Evolutionary conservation across 805 yeast species (phyloP), one percentile per base, ranked within the genome.

Genomic region (Starmerella vitae): DNA sequence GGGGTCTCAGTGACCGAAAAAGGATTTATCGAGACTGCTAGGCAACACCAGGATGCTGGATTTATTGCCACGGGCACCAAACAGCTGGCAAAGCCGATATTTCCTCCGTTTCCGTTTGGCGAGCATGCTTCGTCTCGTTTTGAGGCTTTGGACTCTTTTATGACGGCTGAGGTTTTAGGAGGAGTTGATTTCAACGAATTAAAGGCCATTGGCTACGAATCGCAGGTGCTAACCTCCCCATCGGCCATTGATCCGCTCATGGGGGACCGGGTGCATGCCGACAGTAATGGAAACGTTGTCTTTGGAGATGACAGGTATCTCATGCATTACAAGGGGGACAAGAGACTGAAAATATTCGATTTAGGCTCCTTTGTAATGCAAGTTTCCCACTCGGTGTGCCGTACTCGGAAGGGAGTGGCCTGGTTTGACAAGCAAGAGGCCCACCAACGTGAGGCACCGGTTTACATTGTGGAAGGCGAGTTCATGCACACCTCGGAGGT

Each of bases 321-420:
- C 9, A 17, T 25, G 14, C 15, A 19, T 3, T 5, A 37, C 4
- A 22, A 24, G 4, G 12, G 18, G 7, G 42, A 28, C 9, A 6
- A 13, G n/a, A 21, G 31, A 8, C 22, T 32, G 3, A 32, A 28
- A 10, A 37, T 30, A 15, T 14, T 41, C 7, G 42, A 45, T 20
- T 22, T 48, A 29, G 26, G 44, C 29, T 39, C 46, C 20, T 46
- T 43, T 3, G 41, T 50, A 8, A 20, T 43, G 38, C 49, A 46
- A 40, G 24, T 48, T 5, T 45, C 38, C 20, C 14, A n/a, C n/a
- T 31, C 35, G 1, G 20, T 44, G 3, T 40, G 42, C 13, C 39
- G 47, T 10, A 43, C 50, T 9, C 32, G 40, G 10, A 20, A 31
- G 4, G 49, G 50, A 5, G 27, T 44, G 3, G 45, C 39, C 4